Evolutionary conservation across 1,284 basidiomycete species (phyloP), one percentile per base, ranked within the genome.

Genomic region (Moesziomyces parantarcticus): DNA sequence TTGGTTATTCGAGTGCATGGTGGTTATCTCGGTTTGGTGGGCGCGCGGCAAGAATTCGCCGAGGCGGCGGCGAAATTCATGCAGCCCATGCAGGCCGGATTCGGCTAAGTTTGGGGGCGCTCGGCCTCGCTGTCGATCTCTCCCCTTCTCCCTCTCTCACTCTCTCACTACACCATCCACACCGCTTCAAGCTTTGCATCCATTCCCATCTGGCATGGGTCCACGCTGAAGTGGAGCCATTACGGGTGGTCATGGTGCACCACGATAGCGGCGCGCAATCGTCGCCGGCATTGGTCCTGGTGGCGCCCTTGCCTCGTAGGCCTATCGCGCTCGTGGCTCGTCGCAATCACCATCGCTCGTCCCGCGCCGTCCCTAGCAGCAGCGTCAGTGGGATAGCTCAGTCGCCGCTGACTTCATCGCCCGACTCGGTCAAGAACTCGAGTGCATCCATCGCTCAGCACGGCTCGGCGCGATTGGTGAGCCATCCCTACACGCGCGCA

Each of bases 261-360:
- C 26, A 26, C 26, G 26, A 26, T 9, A 26, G 6, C 26, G 26
- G 6, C 9, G 9, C 6, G 6, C 26, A 26, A 9, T 26, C 26
- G 6, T 26, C 59, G n/a, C 46, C 62, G 0, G 55, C 70, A 16
- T 32, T 74, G 48, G 58, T 64, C 5, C 25, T 74, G 41, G 65
- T 74, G 11, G 71, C 71, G 6, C 71, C 71, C 18, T 61, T 65
- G 62, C 65, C 71, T 36, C 65, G 71, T 40, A 23, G 71, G 21
- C 71, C 71, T 11, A 74, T 74, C 29, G 61, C 71, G 1, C 65
- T 74, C 20, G 71, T 74, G 29, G 65, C 65, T 50, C 57, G 71
- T 18, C 39, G 58, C 6, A 57, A 73, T n/a, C 68, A 48, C n/a
- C 52, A 63, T 2, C 58, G 69, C 39, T 53, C 63, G 1, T 62